These are phyloP conservation scores for Tricladium varicosporioides DNA, from an alignment of 2,329 filamentous ascomycete species.

Conservation along the genomic window DNA sequence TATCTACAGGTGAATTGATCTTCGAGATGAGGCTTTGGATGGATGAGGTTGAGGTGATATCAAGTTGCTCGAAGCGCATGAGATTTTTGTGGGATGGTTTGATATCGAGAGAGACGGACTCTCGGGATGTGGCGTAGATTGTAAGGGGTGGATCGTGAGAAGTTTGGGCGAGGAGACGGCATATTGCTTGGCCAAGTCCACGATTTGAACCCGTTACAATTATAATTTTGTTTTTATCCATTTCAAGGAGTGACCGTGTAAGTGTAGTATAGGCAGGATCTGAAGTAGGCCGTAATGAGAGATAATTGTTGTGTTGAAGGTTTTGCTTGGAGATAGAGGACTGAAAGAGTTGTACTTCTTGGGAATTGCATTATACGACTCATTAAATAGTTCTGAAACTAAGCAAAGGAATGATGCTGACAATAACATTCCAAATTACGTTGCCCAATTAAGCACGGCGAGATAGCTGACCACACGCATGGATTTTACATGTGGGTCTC, in stretches of 20 bases:
- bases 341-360: background rate
- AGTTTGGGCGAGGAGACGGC: background rate
- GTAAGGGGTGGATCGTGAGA: background rate
- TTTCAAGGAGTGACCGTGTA: background rate
- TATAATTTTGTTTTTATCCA: background rate
- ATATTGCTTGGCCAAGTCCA: background rate
- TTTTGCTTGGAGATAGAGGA: background rate
- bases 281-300: background rate
- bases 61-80: background rate
- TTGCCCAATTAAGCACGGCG: background rate
- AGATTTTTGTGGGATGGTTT: background rate
- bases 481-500: background rate
- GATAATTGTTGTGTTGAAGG: background rate
- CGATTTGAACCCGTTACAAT: background rate
- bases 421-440: background rate
- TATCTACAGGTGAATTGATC: constrained; percentile 24
- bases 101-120: background rate
- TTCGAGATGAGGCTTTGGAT: background rate
- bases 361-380: background rate
- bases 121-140: background rate
- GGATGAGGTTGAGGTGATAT: background rate
- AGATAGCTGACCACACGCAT: background rate
- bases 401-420: background rate
- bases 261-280: background rate
- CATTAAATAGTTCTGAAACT: background rate